These are phyloP conservation scores for Sporothrix curviconia DNA, from an alignment of 2,329 filamentous ascomycete genomes.

Conservation along the genomic window DNA sequence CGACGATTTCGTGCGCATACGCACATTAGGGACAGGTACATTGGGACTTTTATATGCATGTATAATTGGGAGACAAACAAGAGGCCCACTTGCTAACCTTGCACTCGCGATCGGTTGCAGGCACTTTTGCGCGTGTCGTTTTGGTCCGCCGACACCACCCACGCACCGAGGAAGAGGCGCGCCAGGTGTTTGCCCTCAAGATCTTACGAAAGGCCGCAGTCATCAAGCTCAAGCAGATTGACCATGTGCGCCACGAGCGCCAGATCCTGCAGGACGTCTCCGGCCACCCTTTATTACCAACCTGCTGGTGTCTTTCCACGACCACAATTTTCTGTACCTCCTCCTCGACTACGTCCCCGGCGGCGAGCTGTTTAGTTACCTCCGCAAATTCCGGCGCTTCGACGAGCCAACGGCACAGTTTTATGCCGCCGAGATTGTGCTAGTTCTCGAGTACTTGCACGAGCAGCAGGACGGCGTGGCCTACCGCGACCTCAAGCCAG, in stretches of 20 bases:
- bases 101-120: constrained; percentile 32
- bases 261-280: constrained; percentile 70
- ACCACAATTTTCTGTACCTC: constrained; percentile 73
- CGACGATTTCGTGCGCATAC: constrained; percentile 64
- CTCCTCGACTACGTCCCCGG: constrained; percentile 78
- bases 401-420: constrained; percentile 72
- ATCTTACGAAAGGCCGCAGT: constrained; percentile 68
- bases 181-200: constrained; percentile 74
- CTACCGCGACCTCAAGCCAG: constrained; percentile 75
- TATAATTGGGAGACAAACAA: too few relatives aligned
- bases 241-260: constrained; percentile 79
- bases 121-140: constrained; percentile 77
- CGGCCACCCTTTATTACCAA: constrained; percentile 80
- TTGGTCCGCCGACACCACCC: constrained; percentile 59
- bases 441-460: constrained; percentile 75
- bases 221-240: constrained; percentile 77
- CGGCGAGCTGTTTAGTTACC: constrained; percentile 78
- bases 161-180: constrained; percentile 42
- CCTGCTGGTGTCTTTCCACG: constrained; percentile 71
- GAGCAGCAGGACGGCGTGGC: constrained; percentile 71
- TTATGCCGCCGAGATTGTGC: constrained; percentile 76
- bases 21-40: constrained; percentile 69
- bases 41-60: too few relatives aligned
- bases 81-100: neutral
- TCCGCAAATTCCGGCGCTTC: constrained; percentile 70